Evolutionary conservation across 2,329 filamentous ascomycete genomes (phyloP).

Genomic region (Calonectria multiphialidica): DNA sequence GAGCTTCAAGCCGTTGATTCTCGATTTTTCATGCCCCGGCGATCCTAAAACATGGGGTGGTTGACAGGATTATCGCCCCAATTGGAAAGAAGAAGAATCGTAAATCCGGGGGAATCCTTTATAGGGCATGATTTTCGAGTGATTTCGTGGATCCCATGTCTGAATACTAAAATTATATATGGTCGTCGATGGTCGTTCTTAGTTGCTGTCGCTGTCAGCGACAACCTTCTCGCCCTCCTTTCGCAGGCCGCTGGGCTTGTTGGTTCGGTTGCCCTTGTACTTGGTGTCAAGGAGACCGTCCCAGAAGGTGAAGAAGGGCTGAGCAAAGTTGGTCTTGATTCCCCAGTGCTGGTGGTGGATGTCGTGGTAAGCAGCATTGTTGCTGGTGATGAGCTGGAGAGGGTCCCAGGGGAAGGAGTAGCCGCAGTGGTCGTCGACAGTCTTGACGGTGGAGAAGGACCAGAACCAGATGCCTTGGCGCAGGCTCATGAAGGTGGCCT

Average conservation of each 20-base stretch:
- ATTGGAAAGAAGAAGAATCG: constrained; percentile 26
- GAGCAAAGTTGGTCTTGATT: constrained; percentile 94
- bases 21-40: constrained; percentile 32
- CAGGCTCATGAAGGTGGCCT: constrained; percentile 83
- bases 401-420: constrained; percentile 97
- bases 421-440: constrained; percentile 96
- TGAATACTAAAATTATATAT: constrained; percentile 30
- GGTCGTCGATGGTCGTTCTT: constrained; percentile 35
- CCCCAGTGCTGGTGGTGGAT: constrained; percentile 99
- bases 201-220: constrained; percentile 22
- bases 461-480: constrained; percentile 93
- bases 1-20: constrained; percentile 39
- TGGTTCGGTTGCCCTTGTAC: constrained; percentile 75
- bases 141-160: constrained; percentile 37
- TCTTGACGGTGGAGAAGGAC: constrained; percentile 90
- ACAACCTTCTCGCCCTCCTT: constrained; percentile 37
- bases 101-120: constrained; percentile 31
- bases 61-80: constrained; percentile 19
- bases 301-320: constrained; percentile 97
- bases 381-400: constrained; percentile 89
- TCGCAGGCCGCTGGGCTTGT: constrained; percentile 52
- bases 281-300: constrained; percentile 85
- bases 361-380: constrained; percentile 97
- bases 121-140: constrained; percentile 26
- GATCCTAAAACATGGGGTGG: constrained; percentile 33